phyloP scores from a whole-genome alignment of 129 eudicot species.

The Solidago caesia region DNA sequence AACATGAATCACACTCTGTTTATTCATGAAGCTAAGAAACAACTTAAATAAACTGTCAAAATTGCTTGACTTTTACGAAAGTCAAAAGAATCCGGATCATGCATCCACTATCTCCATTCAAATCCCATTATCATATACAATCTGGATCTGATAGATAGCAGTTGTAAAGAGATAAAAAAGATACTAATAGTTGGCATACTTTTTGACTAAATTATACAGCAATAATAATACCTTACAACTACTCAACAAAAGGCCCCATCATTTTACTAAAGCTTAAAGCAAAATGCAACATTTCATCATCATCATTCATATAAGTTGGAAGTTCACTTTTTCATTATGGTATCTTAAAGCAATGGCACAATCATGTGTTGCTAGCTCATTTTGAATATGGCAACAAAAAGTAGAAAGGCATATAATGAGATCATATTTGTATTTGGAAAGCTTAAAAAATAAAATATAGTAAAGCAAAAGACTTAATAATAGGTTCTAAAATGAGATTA shows the following conservation, averaged over 20 bases:
- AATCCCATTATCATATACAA: constrained; percentile 1
- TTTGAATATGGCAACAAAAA: background rate
- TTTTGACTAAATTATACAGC: background rate
- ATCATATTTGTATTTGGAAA: background rate
- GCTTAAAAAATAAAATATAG: background rate
- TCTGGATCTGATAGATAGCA: constrained; percentile 23
- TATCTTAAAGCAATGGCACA: constrained; percentile 29
- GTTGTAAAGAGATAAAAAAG: constrained; percentile 25
- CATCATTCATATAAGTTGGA: constrained; percentile 18
- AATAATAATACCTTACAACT: constrained; percentile 9
- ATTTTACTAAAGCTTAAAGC: constrained; percentile 32
- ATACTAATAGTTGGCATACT: constrained; percentile 14
- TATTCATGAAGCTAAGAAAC: background rate
- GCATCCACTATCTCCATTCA: constrained; percentile 17
- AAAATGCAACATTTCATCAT: constrained; percentile 25
- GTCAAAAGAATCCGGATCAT: constrained; percentile 20
- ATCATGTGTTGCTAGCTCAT: constrained; percentile 14
- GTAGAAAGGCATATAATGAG: background rate
- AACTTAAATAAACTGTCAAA: background rate
- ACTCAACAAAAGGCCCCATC: constrained; percentile 27
- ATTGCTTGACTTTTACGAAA: constrained; percentile 5
- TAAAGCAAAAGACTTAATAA: background rate
- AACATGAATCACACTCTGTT: too few relatives aligned
- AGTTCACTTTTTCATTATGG: constrained; percentile 22
- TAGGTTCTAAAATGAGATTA: constrained; percentile 27